Evolutionary conservation across 179 eudicot species (phyloP).

Genomic region (Corrigiola litoralis): DNA sequence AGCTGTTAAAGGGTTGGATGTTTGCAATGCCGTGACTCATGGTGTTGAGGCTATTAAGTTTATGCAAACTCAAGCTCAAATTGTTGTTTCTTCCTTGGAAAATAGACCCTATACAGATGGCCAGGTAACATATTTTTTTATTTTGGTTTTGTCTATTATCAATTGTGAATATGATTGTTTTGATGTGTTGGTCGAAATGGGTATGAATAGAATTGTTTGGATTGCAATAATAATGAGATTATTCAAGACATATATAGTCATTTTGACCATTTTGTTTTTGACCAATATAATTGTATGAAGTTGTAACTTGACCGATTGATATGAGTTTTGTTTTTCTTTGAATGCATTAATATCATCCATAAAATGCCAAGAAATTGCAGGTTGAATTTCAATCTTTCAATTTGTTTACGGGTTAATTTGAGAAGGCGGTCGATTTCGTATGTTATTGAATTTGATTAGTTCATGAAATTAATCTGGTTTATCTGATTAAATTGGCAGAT

Average conservation of each 20-base stretch:
- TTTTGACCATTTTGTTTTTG: too few species aligned
- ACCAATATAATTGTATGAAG: not conserved
- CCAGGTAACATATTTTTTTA: constrained; percentile 37
- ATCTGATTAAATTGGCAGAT: constrained; percentile 19
- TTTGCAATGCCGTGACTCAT: constrained; percentile 72
- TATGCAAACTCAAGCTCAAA: constrained; percentile 57
- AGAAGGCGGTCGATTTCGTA: too few species aligned
- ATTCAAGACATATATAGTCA: too few species aligned
- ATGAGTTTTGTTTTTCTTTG: not conserved
- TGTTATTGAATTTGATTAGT: not conserved
- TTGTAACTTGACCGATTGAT: not conserved
- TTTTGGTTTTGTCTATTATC: not conserved
- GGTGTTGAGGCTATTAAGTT: constrained; percentile 63
- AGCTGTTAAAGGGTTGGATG: constrained; percentile 60
- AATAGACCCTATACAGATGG: constrained; percentile 68
- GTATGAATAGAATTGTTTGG: too few species aligned
- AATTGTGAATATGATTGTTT: not conserved
- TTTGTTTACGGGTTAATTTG: too few species aligned
- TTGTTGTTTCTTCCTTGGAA: constrained; percentile 57
- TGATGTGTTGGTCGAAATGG: not conserved
- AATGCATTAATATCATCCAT: not conserved
- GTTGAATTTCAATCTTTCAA: too few species aligned
- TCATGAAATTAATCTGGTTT: not conserved
- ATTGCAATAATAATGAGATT: too few species aligned
- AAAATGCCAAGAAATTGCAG: too few species aligned